phyloP scores from a whole-genome alignment of 2,329 filamentous ascomycete genomes.

The Colletotrichum zoysiae region DNA sequence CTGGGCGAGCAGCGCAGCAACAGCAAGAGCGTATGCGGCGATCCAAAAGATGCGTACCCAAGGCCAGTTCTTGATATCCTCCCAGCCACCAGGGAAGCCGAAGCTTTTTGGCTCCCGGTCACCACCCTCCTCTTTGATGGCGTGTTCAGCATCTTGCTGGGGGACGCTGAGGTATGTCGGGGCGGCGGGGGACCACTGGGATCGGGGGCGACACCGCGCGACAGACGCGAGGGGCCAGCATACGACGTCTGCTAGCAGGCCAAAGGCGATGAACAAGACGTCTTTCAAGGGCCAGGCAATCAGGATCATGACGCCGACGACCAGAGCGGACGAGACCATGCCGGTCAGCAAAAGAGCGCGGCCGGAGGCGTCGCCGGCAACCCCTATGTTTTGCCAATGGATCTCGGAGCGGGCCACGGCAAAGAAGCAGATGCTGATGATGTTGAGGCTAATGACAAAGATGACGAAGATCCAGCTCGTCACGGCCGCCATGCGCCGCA shows the following conservation, averaged over 20 bases:
- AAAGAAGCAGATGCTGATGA: slow-evolving; percentile 47
- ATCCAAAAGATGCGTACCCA: neutral
- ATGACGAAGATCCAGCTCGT: neutral
- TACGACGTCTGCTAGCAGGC: neutral
- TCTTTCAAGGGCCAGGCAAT: slow-evolving; percentile 1
- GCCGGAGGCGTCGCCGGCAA: slow-evolving; percentile 49
- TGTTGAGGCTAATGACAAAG: slow-evolving; percentile 1
- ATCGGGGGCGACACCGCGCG: neutral
- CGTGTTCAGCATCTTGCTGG: neutral
- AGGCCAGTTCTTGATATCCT: neutral
- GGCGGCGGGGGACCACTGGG: neutral
- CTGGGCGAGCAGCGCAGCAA: neutral
- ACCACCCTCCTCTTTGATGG: neutral
- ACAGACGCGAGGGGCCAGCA: neutral
- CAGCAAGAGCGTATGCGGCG: neutral
- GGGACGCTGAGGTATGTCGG: neutral
- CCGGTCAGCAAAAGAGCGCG: slow-evolving; percentile 50
- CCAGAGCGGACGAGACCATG: slow-evolving; percentile 45
- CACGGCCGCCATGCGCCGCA: neutral
- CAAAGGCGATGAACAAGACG: neutral
- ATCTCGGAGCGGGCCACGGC: slow-evolving; percentile 51
- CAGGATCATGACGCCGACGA: neutral
- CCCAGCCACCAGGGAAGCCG: neutral
- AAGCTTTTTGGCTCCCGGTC: neutral
- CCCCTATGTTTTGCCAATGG: slow-evolving; percentile 51